These are phyloP conservation scores for Colletotrichum lentis DNA, from an alignment of 2,329 filamentous ascomycete genomes.

Conservation along the genomic window DNA sequence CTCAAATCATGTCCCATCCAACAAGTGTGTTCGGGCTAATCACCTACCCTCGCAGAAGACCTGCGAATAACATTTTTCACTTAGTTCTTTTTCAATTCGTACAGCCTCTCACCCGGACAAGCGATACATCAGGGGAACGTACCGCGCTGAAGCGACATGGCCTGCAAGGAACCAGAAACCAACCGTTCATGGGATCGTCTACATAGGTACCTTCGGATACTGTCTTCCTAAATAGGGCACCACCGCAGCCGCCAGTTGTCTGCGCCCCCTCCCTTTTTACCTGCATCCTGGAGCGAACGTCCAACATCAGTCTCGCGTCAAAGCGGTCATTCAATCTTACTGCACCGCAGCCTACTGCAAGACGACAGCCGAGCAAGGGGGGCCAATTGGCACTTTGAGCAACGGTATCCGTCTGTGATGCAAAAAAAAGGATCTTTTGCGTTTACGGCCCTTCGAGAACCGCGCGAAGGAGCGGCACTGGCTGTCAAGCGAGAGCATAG, in stretches of 20 bases:
- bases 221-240: slow-evolving; percentile 10
- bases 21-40: slow-evolving; percentile 11
- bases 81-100: background rate
- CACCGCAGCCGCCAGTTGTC: slow-evolving; percentile 20
- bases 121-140: background rate
- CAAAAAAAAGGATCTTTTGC: slow-evolving; percentile 35
- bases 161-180: slow-evolving; percentile 31
- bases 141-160: slow-evolving; percentile 5
- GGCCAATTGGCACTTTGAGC: background rate
- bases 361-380: background rate
- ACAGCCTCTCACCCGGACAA: background rate
- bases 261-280: too few relatives aligned
- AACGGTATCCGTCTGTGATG: slow-evolving; percentile 1
- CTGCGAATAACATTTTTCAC: slow-evolving; percentile 14
- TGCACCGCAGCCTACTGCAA: slow-evolving; percentile 15
- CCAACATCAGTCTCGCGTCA: slow-evolving; percentile 22
- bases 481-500: slow-evolving; percentile 14
- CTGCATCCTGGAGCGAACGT: slow-evolving; percentile 6
- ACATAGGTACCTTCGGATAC: too few relatives aligned
- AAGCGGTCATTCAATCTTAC: slow-evolving; percentile 27
- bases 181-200: slow-evolving; percentile 25
- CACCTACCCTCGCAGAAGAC: slow-evolving; percentile 4
- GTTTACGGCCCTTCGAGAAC: slow-evolving; percentile 27
- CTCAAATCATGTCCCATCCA: background rate
- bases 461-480: slow-evolving; percentile 21